A percentile compares a stretch with the other conserved stretches of the same genome.
phyloP scores from a whole-genome alignment of 768 basidiomycete genomes.

The Gelatoporia subvermispora region DNA sequence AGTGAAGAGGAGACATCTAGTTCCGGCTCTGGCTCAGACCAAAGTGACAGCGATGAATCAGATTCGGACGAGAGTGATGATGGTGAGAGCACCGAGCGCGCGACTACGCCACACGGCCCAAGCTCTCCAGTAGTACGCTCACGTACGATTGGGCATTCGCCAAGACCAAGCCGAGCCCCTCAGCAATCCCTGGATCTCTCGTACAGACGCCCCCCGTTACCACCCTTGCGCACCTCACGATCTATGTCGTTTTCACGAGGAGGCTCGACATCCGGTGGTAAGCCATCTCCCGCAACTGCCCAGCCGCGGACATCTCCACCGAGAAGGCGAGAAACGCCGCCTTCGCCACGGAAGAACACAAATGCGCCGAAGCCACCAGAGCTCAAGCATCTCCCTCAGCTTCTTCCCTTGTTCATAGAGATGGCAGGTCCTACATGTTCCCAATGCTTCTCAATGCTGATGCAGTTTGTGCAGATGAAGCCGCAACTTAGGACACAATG shows the following conservation, averaged over 20 bases:
- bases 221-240: no score
- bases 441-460: background rate
- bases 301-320: background rate
- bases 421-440: constrained; percentile 53
- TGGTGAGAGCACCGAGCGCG: constrained; percentile 10
- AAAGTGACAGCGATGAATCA: constrained; percentile 9
- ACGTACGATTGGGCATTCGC: constrained; percentile 15
- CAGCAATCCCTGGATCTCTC: background rate
- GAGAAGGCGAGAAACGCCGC: background rate
- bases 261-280: background rate
- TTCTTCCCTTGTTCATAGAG: constrained; percentile 88
- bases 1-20: constrained; percentile 34
- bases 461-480: constrained; percentile 27
- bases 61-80: constrained; percentile 12
- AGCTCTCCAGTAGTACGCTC: constrained; percentile 11
- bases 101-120: constrained; percentile 9
- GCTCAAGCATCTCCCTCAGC: constrained; percentile 67
- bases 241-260: no score
- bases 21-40: constrained; percentile 6
- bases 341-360: constrained; percentile 30
- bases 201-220: no score
- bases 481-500: constrained; percentile 33
- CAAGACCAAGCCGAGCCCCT: constrained; percentile 8
- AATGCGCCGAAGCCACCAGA: constrained; percentile 65
- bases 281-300: background rate